These are phyloP conservation scores for Aspergillus haitiensis DNA, from an alignment of 495 filamentous ascomycete species.

Conservation along the genomic window DNA sequence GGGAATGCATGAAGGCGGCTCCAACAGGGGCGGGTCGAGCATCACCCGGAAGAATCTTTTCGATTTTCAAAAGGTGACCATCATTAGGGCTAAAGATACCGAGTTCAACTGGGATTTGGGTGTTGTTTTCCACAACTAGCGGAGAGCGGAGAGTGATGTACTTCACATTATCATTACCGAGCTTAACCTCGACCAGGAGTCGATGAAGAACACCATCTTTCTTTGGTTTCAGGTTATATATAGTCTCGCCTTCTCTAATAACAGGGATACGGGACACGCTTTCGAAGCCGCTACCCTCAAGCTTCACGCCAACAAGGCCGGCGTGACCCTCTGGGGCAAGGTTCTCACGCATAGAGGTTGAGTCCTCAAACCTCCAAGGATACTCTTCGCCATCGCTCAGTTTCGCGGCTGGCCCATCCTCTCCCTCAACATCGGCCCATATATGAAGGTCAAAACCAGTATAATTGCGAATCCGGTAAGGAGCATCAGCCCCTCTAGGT, in stretches of 20 bases:
- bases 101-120: conserved; percentile 91
- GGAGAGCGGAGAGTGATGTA: conserved; percentile 96
- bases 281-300: conserved; percentile 94
- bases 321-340: conserved; percentile 77
- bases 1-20: conserved; percentile 82
- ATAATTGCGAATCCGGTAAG: conserved; percentile 91
- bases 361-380: conserved; percentile 95
- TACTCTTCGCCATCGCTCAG: conserved; percentile 85
- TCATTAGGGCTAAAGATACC: conserved; percentile 89
- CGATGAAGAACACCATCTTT: conserved; percentile 84
- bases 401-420: conserved; percentile 69
- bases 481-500: conserved; percentile 85
- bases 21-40: conserved; percentile 89
- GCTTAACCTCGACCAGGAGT: conserved; percentile 85
- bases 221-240: conserved; percentile 82
- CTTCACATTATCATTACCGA: conserved; percentile 92
- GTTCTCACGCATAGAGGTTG: conserved; percentile 89
- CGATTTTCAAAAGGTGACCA: conserved; percentile 91
- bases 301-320: conserved; percentile 73
- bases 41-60: conserved; percentile 94
- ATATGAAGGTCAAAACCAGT: conserved; percentile 88
- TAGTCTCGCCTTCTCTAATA: conserved; percentile 85
- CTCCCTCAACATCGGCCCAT: conserved; percentile 69
- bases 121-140: conserved; percentile 95
- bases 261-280: conserved; percentile 83